Evolutionary conservation across 257 asterid species (phyloP).

Genomic region (Capsicum pubescens): DNA sequence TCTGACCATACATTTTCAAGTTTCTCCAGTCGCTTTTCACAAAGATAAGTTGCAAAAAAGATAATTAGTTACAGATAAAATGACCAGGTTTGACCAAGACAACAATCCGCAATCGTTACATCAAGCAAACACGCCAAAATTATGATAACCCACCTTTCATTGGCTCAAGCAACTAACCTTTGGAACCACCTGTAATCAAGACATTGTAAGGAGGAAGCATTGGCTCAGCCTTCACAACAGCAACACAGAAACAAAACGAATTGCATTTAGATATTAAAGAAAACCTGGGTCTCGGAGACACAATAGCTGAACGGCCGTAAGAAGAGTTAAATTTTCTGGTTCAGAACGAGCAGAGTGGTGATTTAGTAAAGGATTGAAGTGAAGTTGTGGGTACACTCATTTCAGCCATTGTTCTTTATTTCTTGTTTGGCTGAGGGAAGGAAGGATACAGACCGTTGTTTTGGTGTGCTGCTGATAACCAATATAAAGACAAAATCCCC

Average conservation of each 20-base stretch:
- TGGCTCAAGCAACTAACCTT: constrained; percentile 50
- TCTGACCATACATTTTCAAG: not conserved
- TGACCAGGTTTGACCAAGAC: not conserved
- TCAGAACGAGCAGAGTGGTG: not conserved
- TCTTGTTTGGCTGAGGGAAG: not conserved
- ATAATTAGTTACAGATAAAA: not conserved
- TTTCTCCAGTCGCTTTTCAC: not conserved
- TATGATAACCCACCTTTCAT: constrained; percentile 13
- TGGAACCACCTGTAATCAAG: constrained; percentile 83
- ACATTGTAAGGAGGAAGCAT: constrained; percentile 87
- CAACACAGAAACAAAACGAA: constrained; percentile 18
- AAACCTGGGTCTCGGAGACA: constrained; percentile 8
- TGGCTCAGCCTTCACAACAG: constrained; percentile 40
- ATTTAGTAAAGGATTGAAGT: constrained; percentile 18
- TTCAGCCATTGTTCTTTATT: not conserved
- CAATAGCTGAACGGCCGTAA: not conserved
- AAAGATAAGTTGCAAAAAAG: not conserved
- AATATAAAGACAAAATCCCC: too few species aligned
- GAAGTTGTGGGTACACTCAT: not conserved
- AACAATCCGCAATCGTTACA: not conserved
- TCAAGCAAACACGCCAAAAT: not conserved
- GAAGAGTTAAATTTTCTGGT: not conserved
- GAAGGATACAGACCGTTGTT: not conserved
- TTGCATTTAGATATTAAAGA: not conserved
- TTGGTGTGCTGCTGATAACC: not conserved